Evolutionary conservation across 495 filamentous ascomycete species (phyloP), one percentile per base, ranked within the genome.

Genomic region (Penicillium paradoxum): DNA sequence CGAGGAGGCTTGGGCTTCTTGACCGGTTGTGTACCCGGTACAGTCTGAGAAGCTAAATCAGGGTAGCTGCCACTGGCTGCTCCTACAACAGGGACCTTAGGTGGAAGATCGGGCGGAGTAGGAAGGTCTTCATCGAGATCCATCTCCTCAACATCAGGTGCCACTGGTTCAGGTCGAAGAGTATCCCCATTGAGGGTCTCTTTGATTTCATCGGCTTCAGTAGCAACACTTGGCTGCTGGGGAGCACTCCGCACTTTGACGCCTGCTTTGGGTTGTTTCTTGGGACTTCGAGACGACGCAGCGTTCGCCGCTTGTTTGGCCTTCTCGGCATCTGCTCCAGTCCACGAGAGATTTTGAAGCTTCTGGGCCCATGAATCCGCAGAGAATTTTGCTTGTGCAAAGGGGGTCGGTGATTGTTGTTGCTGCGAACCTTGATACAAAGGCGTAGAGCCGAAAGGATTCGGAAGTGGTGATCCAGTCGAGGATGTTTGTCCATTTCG

Each of bases 281-380:
- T 72, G 14, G 71, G 74, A 38, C 71, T 75, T 30, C 61, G 68
- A 10, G 63, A 58, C 1, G 68, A 64, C 38, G 70, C 68, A 0
- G 63, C 36, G 17, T 57, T 65, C 27, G 59, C 49, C 18, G 63
- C 48, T 52, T 67, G 51, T 41, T 64, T 62, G 41, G 68, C 52
- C 17, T 58, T 50, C 22, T 69, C 63, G 36, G 59, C 45, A 53
- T 72, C 63, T 56, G 76, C 73, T 64, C 62, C 70, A 56, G 42
- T 76, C 69, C 67, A 77, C 50, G 75, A 80, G 21, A 85, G 67
- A 41, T 83, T 73, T 15, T 79, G 79, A 54, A 91, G 81, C 48
- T 80, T 77, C 48, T 83, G 73, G 45, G 65, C 66, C 89, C 89
- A 95, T 25, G 82, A 62, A 29, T 86, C 83, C 3, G 79, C 71